Conservation (phyloP, 2,329 filamentous ascomycete genomes). For the Rachicladosporium sp. region DNA sequence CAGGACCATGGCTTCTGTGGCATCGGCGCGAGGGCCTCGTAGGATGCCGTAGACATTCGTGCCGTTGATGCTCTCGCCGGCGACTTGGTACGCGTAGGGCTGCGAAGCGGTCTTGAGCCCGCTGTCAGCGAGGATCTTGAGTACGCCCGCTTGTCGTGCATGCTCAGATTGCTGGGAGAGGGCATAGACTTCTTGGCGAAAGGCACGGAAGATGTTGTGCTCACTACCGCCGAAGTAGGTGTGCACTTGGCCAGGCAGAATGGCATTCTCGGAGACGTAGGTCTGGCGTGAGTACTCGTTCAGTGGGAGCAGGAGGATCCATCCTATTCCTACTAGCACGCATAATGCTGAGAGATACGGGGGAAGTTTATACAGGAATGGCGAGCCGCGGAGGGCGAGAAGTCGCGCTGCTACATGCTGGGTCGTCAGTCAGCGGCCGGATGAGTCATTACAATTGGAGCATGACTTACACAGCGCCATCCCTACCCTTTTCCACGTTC, state of each 20-base stretch:
- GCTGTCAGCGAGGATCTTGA: constrained; percentile 60
- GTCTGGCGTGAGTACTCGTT: constrained; percentile 83
- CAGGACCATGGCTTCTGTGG: constrained; percentile 90
- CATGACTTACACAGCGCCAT: constrained; percentile 19
- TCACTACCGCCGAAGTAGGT: constrained; percentile 96
- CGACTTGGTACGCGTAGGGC: constrained; percentile 72
- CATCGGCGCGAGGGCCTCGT: constrained; percentile 86
- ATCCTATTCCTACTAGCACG: constrained; percentile 72
- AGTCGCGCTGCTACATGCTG: constrained; percentile 36
- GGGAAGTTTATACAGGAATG: constrained; percentile 68
- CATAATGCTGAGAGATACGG: constrained; percentile 79
- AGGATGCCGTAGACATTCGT: constrained; percentile 91
- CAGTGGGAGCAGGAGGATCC: constrained; percentile 80
- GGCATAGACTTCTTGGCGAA: constrained; percentile 66
- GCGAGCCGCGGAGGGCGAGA: constrained; percentile 63
- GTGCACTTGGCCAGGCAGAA: constrained; percentile 90
- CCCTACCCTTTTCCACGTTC: too few species aligned
- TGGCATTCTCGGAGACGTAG: constrained; percentile 95
- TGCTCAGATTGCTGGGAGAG: constrained; percentile 35
- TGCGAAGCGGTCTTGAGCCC: constrained; percentile 83
- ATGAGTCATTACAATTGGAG: neutral
- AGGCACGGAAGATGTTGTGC: constrained; percentile 85
- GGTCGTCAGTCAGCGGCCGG: constrained; percentile 8
- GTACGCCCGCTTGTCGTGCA: constrained; percentile 42
- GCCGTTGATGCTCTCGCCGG: constrained; percentile 60